Evolutionary conservation across 768 basidiomycete species (phyloP), one percentile per base, ranked within the genome.

Genomic region (Nevesoporus exiguus): DNA sequence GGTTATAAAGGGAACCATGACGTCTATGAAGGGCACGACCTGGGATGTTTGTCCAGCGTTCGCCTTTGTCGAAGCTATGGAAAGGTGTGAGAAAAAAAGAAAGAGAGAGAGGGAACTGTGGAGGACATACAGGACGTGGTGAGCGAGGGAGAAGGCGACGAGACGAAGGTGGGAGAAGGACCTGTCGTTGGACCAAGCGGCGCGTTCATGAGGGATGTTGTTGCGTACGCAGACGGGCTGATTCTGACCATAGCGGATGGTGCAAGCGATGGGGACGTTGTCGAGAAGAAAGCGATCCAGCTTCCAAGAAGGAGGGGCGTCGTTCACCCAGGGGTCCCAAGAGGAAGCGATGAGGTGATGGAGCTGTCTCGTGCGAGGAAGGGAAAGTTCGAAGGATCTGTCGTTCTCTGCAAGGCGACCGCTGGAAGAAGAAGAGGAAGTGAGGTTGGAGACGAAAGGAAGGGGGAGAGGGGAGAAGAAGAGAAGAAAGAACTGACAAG

Each of bases 71-170:
- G 11, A 54, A 60, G 0, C 55, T 59, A 4, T 17, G 6, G 2
- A 3, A 34, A 30, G 14, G 7, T 27, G 25, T 34, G 3, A 10
- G 11, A n/a, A 17, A 13, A n/a, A 17, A 7, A 7, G 36, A 14
- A 14, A 36, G 7, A 4, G 37, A 19, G 8, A n/a, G n/a, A 39
- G 1, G 17, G 17, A n/a, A n/a, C n/a, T n/a, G n/a, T n/a, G 3
- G 37, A 39, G 8, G n/a, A 47, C 52, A 29, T 1, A 60, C 49
- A 30, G 13, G 21, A 57, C 3, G 2, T 60, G 56, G 15, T 57
- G 52, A 0, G 59, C 49, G 1, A 57, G 3, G 2, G 49, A 60
- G 7, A 59, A 25, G 0, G 42, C 19, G 9, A 57, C 19, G 14
- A 50, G 51, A 2, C 51, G 8, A 0, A 59, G 7, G 17, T 57